Base-by-base conservation (phyloP, 257 asterid species). In the Nicotiana tomentosiformis region DNA sequence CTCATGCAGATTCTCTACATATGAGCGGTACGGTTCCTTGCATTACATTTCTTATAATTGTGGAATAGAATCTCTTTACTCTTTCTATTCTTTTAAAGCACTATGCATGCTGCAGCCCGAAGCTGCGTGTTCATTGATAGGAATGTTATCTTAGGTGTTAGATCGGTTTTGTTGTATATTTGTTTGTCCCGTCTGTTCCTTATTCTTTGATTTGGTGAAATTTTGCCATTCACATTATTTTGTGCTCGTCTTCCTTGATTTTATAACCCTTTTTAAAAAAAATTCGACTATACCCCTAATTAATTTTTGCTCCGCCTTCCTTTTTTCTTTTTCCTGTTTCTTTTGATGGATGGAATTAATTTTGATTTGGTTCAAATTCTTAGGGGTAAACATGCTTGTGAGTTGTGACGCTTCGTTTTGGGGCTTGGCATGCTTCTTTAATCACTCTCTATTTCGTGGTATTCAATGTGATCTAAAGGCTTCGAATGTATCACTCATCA, bases 141-240 rank as follows among this genome's bases (percentile, higher is more conserved):
- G 80, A 29, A 7, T 15, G 64, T 76, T 74, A 76, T 16, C n/a
- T 17, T 51, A 76, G 64, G 26, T 30, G 64, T 26, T 51, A 76
- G 64, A 37, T 51, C 32, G 49, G 23, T 26, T 76, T 14, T 76
- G 80, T 76, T 51, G 16, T 43, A 76, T 51, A 51, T 76, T 4
- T 49, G 46, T 51, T 26, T 76, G 64, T 76, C 46, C 80, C 9
- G 79, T 72, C 15, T 15, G 80, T 49, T 76, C 64, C 43, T 51
- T 76, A 51, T 76, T 76, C 46, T 76, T 76, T 76, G 64, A 76
- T 51, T 76, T 51, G 80, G 64, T 51, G 64, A 61, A 29, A 26
- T 51, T 76, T 51, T 49, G 64, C 46, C 64, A 15, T 51, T 35
- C 80, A 76, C 64, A 55, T 76, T 4, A 76, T 76, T 35, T 76